Evolutionary conservation across 1,139 yeast species (phyloP).

Genomic region (Diutina scorzettiae): DNA sequence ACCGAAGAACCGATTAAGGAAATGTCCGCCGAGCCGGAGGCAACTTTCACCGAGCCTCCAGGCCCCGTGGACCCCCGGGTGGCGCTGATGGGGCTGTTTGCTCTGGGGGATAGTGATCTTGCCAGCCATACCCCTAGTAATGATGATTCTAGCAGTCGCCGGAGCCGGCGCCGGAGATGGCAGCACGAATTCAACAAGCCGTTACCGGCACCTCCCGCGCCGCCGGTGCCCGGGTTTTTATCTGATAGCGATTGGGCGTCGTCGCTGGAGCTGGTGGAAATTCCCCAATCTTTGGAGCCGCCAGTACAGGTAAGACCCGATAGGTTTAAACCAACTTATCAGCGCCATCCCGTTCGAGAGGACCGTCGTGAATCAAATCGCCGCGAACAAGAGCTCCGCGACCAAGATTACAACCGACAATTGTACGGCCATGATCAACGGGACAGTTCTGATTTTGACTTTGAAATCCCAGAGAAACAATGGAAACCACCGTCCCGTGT

Average conservation of each 20-base stretch:
- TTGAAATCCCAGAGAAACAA: too few species aligned
- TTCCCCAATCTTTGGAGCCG: background rate
- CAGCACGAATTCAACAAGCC: constrained; percentile 9
- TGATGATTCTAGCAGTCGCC: background rate
- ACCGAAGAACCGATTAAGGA: constrained; percentile 6
- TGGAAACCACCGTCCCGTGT: too few species aligned
- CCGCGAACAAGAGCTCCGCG: too few species aligned
- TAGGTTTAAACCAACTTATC: too few species aligned
- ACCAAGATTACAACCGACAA: too few species aligned
- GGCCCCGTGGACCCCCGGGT: background rate
- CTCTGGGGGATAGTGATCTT: background rate
- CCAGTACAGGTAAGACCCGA: background rate
- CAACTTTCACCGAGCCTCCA: background rate
- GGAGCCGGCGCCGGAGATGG: constrained; percentile 6
- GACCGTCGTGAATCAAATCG: too few species aligned
- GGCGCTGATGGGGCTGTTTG: constrained; percentile 1
- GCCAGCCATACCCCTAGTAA: background rate
- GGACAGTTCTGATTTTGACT: too few species aligned
- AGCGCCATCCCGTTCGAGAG: too few species aligned
- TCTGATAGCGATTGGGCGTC: background rate
- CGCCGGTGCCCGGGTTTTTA: constrained; percentile 6
- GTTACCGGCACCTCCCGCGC: constrained; percentile 19
- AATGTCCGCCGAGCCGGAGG: background rate
- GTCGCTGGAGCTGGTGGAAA: background rate
- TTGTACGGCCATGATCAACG: too few species aligned